Evolutionary conservation across 805 yeast genomes (phyloP), one percentile per base, ranked within the genome.

Genomic region (Saccharomyces mikatae): DNA sequence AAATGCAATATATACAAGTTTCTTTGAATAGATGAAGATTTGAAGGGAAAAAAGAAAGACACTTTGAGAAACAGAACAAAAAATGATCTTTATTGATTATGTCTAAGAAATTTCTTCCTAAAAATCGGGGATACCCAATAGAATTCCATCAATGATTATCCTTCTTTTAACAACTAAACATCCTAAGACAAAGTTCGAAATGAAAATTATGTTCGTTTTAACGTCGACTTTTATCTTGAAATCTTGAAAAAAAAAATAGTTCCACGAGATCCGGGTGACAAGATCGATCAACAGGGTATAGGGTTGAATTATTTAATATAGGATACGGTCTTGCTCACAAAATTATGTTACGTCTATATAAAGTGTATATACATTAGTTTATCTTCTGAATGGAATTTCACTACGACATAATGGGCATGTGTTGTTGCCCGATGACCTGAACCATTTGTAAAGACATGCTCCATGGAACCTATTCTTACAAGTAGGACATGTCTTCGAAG

Each of bases 391-490:
- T 32, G 70, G 64, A 46, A 69, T 67, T 41, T 67, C 72, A 26
- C 70, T 60, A 65, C 99, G 85, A 73, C 99, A 94, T 65, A 94
- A 75, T 44, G 99, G 99, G 74, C 99, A 94, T 1, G 96, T 86
- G 60, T 89, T 87, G 53, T 88, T 80, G 46, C 94, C 95, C 13
- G 96, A 87, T 61, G 96, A 90, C 74, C 89, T 88, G 73, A 94
- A 94, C 99, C 99, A 94, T 68, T 91, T 88, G 76, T 89, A 91
- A 47, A 94, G 75, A 76, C 99, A 94, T 2, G 94, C 96, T 6
- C 96, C 84, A 70, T 94, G 99, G 76, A 91, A 94, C 68, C 87
- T 89, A 76, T 94, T 92, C 65, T 82, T 82, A 77, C 99, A 94
- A 0, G 96, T 90, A 14, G 86, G 76, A 72, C 99, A 94, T 2